Conservation (phyloP, 106 monocot species). For the Dendrobium huoshanense region DNA sequence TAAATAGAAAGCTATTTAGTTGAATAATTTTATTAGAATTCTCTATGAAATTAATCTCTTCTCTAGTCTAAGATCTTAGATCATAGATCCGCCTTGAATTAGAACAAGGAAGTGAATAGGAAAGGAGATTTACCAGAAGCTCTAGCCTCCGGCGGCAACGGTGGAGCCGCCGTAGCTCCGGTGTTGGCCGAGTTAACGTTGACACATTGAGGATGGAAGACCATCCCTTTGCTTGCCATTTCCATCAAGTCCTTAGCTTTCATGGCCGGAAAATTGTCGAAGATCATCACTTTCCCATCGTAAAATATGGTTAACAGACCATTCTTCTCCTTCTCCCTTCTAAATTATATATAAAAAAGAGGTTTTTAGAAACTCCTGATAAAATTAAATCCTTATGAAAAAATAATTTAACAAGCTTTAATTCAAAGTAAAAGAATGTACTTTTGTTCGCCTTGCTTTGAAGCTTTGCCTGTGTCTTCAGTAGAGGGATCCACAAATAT, state of each 20-base stretch:
- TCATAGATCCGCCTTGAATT: too few species aligned
- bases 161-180: background rate
- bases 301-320: slow-evolving; percentile 8
- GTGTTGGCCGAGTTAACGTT: background rate
- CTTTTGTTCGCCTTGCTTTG: too few species aligned
- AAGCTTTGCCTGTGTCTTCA: too few species aligned
- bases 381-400: too few species aligned
- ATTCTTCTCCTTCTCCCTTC: background rate
- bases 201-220: too few species aligned
- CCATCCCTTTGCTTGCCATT: slow-evolving; percentile 19
- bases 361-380: background rate
- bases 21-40: too few species aligned
- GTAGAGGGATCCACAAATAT: too few species aligned
- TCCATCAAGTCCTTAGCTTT: slow-evolving; percentile 38
- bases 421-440: too few species aligned
- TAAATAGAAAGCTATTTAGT: too few species aligned
- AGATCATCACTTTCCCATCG: slow-evolving; percentile 14
- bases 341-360: background rate
- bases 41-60: too few species aligned
- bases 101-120: background rate
- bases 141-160: background rate
- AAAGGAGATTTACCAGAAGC: slow-evolving; percentile 2
- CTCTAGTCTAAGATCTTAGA: too few species aligned
- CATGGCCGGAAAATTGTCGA: slow-evolving; percentile 46
- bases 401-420: too few species aligned